phyloP scores from a whole-genome alignment of 140 eudicot genomes.

The Bidens hawaiensis region DNA sequence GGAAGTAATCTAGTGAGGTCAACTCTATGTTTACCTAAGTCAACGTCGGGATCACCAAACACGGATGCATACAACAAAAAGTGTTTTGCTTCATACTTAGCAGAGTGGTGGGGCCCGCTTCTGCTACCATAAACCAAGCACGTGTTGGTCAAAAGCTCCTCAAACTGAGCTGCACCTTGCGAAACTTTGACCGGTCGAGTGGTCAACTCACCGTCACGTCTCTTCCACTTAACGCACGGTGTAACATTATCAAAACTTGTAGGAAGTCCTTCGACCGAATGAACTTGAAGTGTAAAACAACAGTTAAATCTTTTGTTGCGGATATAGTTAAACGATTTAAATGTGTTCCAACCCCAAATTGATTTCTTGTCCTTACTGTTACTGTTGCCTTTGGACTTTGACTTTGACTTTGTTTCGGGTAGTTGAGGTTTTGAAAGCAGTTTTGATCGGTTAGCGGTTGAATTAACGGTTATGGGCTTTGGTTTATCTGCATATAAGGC shows the following conservation, averaged over 20 bases:
- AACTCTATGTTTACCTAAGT: slow-evolving; percentile 84
- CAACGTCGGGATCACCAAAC: slow-evolving; percentile 53
- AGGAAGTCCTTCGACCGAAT: slow-evolving; percentile 66
- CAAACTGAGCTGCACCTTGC: slow-evolving; percentile 72
- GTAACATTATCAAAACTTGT: slow-evolving; percentile 37
- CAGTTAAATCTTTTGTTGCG: slow-evolving; percentile 68
- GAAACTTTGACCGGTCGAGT: slow-evolving; percentile 53
- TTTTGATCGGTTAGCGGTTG: too few species aligned
- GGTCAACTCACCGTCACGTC: slow-evolving; percentile 57
- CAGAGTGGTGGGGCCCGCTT: slow-evolving; percentile 74
- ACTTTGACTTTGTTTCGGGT: too few species aligned
- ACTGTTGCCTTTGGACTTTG: slow-evolving; percentile 27
- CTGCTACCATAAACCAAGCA: slow-evolving; percentile 81
- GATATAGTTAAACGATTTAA: slow-evolving; percentile 61
- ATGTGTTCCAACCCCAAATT: slow-evolving; percentile 83
- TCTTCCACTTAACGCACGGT: slow-evolving; percentile 76
- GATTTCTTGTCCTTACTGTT: slow-evolving; percentile 70
- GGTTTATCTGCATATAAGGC: slow-evolving; percentile 52
- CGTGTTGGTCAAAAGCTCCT: slow-evolving; percentile 48
- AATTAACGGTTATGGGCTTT: slow-evolving; percentile 28
- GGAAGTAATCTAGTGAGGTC: slow-evolving; percentile 91
- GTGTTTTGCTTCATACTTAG: slow-evolving; percentile 85
- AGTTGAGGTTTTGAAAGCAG: slow-evolving; percentile 20
- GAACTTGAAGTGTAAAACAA: slow-evolving; percentile 77
- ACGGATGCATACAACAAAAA: slow-evolving; percentile 67